Evolutionary conservation across 1,139 yeast genomes (phyloP).

Genomic region (Hanseniaspora uvarum): DNA sequence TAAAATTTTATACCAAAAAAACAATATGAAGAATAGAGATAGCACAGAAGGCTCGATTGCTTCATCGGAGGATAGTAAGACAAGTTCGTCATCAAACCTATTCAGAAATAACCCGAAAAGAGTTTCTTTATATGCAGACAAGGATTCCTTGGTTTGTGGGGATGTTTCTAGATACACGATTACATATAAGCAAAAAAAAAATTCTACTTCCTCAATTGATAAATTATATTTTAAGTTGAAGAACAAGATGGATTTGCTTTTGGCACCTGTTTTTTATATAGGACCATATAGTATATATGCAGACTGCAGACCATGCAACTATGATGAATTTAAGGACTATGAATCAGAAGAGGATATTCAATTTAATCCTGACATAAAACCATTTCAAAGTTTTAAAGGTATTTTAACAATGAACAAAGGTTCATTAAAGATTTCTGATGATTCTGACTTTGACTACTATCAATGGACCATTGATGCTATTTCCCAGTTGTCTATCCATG

Average conservation of each 20-base stretch:
- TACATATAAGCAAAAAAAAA: constrained; percentile 21
- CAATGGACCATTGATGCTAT: constrained; percentile 49
- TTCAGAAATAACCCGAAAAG: background rate
- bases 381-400: constrained; percentile 47
- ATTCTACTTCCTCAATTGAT: constrained; percentile 19
- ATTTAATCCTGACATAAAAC: constrained; percentile 38
- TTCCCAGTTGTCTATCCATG: constrained; percentile 43
- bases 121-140: constrained; percentile 1
- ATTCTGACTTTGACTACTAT: constrained; percentile 28
- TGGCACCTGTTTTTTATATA: constrained; percentile 48
- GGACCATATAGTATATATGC: constrained; percentile 55
- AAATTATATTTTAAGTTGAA: constrained; percentile 36
- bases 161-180: constrained; percentile 27
- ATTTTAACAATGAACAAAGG: constrained; percentile 39
- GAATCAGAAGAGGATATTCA: constrained; percentile 29
- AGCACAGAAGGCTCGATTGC: background rate
- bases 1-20: background rate
- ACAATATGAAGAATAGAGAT: background rate
- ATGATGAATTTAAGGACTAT: constrained; percentile 32
- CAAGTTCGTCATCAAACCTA: background rate
- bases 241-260: constrained; percentile 41
- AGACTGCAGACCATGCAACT: constrained; percentile 48
- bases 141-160: constrained; percentile 20
- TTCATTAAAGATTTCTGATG: constrained; percentile 28
- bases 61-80: background rate